Evolutionary conservation across 2,329 filamentous ascomycete genomes (phyloP), one percentile per base, ranked within the genome.

Genomic region (Neophaeococcomyces aloes): DNA sequence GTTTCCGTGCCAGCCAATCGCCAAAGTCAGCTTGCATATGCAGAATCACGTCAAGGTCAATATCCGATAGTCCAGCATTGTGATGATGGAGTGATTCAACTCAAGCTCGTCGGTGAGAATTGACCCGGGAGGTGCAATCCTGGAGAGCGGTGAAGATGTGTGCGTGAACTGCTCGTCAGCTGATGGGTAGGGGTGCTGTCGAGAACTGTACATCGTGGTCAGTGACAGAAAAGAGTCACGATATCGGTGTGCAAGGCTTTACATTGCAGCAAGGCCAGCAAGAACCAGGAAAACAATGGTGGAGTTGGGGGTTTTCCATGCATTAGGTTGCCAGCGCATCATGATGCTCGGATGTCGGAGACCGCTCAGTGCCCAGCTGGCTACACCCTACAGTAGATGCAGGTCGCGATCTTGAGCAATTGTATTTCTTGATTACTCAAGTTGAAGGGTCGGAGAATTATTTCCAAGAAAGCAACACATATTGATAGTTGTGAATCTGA

Each of bases 291-390:
- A 15, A 41, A 41, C n/a, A 21, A 32, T 11, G 8, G 38, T 32
- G 27, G 29, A 33, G 38, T 11, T 32, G 18, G 27, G 31, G n/a
- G 27, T 8, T 41, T 29, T 17, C 11, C 29, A 21, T 41, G 38
- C 38, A 41, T 41, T 41, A 41, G 38, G 38, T 19, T 41, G 38
- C 38, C 38, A 41, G 21, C 38, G 38, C 38, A 41, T 41, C 38
- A 41, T 19, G 14, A 17, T 30, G 5, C 13, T 29, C 27, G 38
- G 38, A 31, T 32, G 29, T 29, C 38, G 38, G 15, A 31, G 5
- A 21, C 27, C 8, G 32, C 23, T 4, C 29, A 30, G 21, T 11
- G n/a, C 18, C 18, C 14, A 13, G 35, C 35, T 25, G 14, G 35
- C 35, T 25, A 19, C 25, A 27, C 17, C 18, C 17, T 8, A 23